Base-by-base conservation (phyloP, 2,329 filamentous ascomycete species). In the Colletotrichum falcatum region DNA sequence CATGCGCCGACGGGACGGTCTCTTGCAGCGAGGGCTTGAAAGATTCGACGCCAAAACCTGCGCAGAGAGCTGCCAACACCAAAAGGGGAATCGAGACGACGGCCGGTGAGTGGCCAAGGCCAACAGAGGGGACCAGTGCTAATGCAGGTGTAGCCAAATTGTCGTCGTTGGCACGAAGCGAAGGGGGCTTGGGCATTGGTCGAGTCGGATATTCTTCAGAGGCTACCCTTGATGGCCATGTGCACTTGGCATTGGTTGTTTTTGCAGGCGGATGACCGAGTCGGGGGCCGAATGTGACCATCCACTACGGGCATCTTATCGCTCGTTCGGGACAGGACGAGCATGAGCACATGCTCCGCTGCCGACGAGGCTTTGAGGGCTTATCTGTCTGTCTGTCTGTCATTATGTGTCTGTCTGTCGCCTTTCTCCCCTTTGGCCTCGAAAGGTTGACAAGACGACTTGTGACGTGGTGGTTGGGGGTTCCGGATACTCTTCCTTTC, bases 91-190 rank as follows among this genome's bases (percentile, higher is more conserved):
- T 7, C 44, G 65, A 33, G 65, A 70, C 59, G 65, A 48, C 54
- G 65, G 23, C 53, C 48, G 59, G 55, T 60, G 59, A 68, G 37
- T 69, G 68, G 68, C n/a, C 14, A 12, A 26, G 14, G 37, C n/a
- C n/a, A n/a, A n/a, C 53, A 33, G 48, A 56, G 46, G 56, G 51
- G 56, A 62, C 28, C 18, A 30, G 18, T 26, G 33, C 68, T 71
- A 71, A 71, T 71, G 68, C 68, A 71, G 68, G 68, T 71, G 68
- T 65, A 71, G 65, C 26, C 26, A 23, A 14, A 9, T 59, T 28
- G 37, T 28, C 37, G 39, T 44, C 28, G 8, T 37, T 64, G 59
- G 58, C 58, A 62, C 14, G n/a, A 28, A 28, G n/a, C 8, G n/a
- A 46, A 46, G 1, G 9, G 28, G 20, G 14, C 44, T 8, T 37